Percentiles rank a stretch among this genome's conserved stretches.
phyloP scores from a whole-genome alignment of 441 rosid genomes.

The Pelargonium fulgidum region DNA sequence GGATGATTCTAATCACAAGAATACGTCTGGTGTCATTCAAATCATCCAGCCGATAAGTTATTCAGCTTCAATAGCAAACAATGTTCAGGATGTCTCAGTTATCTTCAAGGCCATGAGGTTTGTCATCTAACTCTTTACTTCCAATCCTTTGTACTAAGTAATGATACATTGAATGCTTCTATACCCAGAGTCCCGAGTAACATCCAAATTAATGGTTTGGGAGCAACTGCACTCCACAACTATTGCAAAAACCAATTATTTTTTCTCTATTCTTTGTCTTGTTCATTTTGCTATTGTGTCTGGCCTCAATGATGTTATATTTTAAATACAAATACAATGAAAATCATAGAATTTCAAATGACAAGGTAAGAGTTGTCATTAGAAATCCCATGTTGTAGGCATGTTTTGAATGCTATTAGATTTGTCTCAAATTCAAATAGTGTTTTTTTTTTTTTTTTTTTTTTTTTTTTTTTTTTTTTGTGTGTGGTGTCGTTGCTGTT shows the following conservation, averaged over 20 bases:
- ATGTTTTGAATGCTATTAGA: too few species aligned
- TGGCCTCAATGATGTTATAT: too few species aligned
- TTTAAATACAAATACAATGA: too few species aligned
- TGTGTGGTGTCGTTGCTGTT: too few species aligned
- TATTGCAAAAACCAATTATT: neutral
- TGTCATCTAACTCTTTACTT: constrained; percentile 27
- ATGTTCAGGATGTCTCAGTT: constrained; percentile 58
- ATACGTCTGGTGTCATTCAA: constrained; percentile 40
- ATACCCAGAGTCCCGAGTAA: neutral
- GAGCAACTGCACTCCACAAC: neutral
- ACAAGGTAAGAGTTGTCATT: too few species aligned
- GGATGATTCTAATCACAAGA: constrained; percentile 33
- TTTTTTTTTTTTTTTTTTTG: neutral
- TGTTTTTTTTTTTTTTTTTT: too few species aligned
- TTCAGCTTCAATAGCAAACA: constrained; percentile 51
- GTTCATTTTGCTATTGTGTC: too few species aligned
- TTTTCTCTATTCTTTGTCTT: too few species aligned
- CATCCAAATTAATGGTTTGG: neutral
- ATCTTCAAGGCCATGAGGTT: constrained; percentile 76
- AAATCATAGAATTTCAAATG: too few species aligned
- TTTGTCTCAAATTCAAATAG: too few species aligned
- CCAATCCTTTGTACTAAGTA: constrained; percentile 6
- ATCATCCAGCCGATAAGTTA: constrained; percentile 68
- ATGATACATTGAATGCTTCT: neutral
- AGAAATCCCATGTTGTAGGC: too few species aligned